Conservation (phyloP, 163 green algal species). For the Prototheca cutis region DNA sequence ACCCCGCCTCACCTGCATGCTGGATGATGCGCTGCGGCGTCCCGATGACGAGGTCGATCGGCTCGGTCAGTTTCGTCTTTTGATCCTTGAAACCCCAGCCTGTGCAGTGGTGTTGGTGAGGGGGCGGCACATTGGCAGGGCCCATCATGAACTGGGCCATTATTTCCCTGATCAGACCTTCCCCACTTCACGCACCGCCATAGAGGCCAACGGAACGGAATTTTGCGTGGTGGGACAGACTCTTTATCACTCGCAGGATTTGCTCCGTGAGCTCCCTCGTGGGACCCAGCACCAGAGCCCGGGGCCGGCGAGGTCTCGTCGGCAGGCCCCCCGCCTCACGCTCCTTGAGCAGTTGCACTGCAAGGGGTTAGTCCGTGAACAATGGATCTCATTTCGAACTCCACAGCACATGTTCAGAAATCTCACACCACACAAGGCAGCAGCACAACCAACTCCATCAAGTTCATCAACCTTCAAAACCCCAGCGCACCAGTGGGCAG, state of each 20-base stretch:
- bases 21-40: constrained; percentile 77
- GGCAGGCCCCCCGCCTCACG: constrained; percentile 26
- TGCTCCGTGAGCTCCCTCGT: constrained; percentile 93
- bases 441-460: not conserved
- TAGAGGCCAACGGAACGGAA: constrained; percentile 63
- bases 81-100: too few relatives aligned
- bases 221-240: constrained; percentile 68
- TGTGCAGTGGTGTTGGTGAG: too few relatives aligned
- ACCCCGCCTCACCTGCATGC: constrained; percentile 43
- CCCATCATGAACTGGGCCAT: too few relatives aligned
- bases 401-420: too few relatives aligned
- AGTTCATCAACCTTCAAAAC: too few relatives aligned
- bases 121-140: too few relatives aligned
- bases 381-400: too few relatives aligned
- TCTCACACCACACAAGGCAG: too few relatives aligned
- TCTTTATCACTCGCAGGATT: constrained; percentile 74
- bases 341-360: constrained; percentile 57
- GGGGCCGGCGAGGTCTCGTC: constrained; percentile 53
- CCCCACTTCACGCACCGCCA: constrained; percentile 33
- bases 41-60: constrained; percentile 82
- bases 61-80: constrained; percentile 38
- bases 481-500: constrained; percentile 45
- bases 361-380: too few relatives aligned
- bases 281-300: constrained; percentile 78
- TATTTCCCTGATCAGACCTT: too few relatives aligned